phyloP scores from a whole-genome alignment of 768 basidiomycete genomes.

The Tylopilus sp. region DNA sequence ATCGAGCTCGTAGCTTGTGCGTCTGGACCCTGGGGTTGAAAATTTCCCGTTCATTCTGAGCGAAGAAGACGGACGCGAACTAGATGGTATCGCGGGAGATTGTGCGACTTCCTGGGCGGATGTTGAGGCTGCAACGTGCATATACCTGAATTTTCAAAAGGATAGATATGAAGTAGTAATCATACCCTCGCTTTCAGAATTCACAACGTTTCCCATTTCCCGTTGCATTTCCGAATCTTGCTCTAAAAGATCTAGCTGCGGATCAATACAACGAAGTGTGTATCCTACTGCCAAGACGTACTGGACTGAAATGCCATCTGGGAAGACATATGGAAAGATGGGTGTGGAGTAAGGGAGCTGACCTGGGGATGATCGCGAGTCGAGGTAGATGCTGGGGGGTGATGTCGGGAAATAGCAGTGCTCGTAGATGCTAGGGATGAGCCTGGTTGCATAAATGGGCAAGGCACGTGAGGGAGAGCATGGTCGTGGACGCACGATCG shows the following conservation, averaged over 20 bases:
- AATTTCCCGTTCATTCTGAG: slow-evolving; percentile 2
- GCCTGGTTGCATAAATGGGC: slow-evolving; percentile 8
- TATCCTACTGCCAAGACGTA: slow-evolving; percentile 28
- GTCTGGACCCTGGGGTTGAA: slow-evolving; percentile 7
- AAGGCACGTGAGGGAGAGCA: neutral
- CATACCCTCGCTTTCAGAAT: slow-evolving; percentile 43
- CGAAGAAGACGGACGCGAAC: slow-evolving; percentile 15
- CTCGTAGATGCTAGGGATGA: slow-evolving; percentile 16
- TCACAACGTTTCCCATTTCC: slow-evolving; percentile 53
- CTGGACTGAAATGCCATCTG: slow-evolving; percentile 52
- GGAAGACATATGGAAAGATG: slow-evolving; percentile 52
- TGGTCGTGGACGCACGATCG: slow-evolving; percentile 32
- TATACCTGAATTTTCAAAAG: neutral
- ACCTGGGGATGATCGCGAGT: slow-evolving; percentile 43
- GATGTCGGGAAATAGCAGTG: slow-evolving; percentile 14
- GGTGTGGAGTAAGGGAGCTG: slow-evolving; percentile 54
- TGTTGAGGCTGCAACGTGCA: slow-evolving; percentile 13
- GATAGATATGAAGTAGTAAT: neutral
- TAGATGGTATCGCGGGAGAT: slow-evolving; percentile 1
- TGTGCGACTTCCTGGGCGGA: slow-evolving; percentile 5
- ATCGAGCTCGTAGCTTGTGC: slow-evolving; percentile 11
- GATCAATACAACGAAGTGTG: slow-evolving; percentile 1
- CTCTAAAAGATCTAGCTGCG: slow-evolving; percentile 55
- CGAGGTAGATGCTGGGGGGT: slow-evolving; percentile 27
- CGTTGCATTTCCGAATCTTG: slow-evolving; percentile 72